Base-by-base conservation (phyloP, 2,329 filamentous ascomycete genomes). In the Paraphoma sp. region DNA sequence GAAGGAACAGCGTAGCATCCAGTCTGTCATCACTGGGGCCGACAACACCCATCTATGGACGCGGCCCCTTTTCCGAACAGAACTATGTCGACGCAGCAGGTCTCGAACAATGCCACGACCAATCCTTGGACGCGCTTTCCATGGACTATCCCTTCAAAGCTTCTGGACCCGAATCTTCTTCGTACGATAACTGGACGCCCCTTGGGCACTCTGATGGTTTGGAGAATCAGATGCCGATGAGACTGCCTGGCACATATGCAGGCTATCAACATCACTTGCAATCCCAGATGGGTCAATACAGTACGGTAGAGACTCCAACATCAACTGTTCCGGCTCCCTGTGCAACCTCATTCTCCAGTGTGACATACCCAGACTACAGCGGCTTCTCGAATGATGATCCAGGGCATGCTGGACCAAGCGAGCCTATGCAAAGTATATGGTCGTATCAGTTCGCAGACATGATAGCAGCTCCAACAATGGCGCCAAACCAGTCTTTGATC, bases 1-100 rank as follows among this genome's bases (percentile, higher is more conserved):
- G 72, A 36, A 62, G 73, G 51, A 68, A 71, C 51, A 73, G 68
- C 1, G 60, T 68, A 10, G 68, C 65, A 4, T 76, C 73, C 4
- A 63, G 65, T 12, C 64, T 73, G 29, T 72, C 70, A 14, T 71
- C 5, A 58, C 59, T 53, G 59, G 62, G 16, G 58, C 64, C 72
- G 10, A 63, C 62, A 16, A 74, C 73, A 2, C 72, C 72, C n/a
- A 60, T 60, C 12, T 67, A 62, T 29, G 58, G 57, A 29, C 61
- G 62, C 40, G 71, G 65, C 45, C 62, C 62, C 6, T 57, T 70
- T 29, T 49, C 56, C 3, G 65, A 73, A 2, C 60, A 68, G n/a
- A 61, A 57, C 23, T 64, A 63, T 47, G 58, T 60, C 12, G 68
- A 65, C 40, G 46, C 59, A 4, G 53, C 53, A 16, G 36, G 58